phyloP scores from a whole-genome alignment of 108 stramenopile species.

The Cyclotella atomus region DNA sequence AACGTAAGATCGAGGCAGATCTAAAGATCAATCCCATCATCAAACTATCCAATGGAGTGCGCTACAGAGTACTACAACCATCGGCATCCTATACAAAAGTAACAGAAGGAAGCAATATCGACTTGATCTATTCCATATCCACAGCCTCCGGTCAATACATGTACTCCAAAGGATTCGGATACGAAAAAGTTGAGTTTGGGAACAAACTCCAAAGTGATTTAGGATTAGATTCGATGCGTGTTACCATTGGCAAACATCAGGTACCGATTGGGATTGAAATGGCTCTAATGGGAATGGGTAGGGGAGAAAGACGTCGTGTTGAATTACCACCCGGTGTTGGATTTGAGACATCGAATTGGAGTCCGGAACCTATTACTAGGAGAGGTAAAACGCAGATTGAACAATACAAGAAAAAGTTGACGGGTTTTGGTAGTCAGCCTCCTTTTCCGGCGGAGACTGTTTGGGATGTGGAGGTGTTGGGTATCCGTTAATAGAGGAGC shows the following conservation, averaged over 20 bases:
- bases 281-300: constrained; percentile 60
- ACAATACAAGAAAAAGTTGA: constrained; percentile 49
- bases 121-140: constrained; percentile 40
- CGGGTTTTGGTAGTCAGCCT: constrained; percentile 56
- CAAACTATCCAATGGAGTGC: constrained; percentile 40
- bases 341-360: constrained; percentile 59
- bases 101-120: constrained; percentile 30
- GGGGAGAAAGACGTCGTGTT: constrained; percentile 54
- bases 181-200: constrained; percentile 57
- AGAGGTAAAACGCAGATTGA: constrained; percentile 44
- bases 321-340: constrained; percentile 58
- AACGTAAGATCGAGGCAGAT: constrained; percentile 49
- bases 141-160: constrained; percentile 48
- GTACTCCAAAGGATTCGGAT: constrained; percentile 59
- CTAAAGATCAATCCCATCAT: constrained; percentile 53
- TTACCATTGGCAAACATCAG: constrained; percentile 37
- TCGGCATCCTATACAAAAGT: constrained; percentile 27
- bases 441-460: constrained; percentile 61
- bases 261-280: constrained; percentile 61
- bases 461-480: constrained; percentile 63
- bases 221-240: constrained; percentile 48
- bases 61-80: constrained; percentile 49
- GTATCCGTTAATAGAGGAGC: constrained; percentile 42
- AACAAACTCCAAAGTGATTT: constrained; percentile 29
- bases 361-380: constrained; percentile 50